Evolutionary conservation across 345 rosid genomes (phyloP).

Genomic region (Sonneratia alba): DNA sequence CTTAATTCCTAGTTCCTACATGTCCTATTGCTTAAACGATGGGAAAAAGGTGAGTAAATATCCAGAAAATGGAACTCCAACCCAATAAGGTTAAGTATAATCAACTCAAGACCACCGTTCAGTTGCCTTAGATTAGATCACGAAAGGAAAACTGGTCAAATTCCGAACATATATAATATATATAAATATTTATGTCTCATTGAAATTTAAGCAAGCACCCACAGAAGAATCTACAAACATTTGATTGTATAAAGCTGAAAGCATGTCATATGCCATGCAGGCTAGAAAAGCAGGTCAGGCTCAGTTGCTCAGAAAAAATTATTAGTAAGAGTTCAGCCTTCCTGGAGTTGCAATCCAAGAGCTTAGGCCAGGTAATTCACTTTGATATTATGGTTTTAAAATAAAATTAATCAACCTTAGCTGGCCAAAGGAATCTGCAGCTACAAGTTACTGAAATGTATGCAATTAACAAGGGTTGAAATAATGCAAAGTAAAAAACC

Average conservation of each 20-base stretch:
- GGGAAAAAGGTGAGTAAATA: background rate
- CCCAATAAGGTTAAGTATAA: too few species aligned
- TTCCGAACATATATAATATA: too few species aligned
- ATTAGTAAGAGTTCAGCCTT: background rate
- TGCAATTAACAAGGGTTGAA: background rate
- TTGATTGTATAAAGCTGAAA: too few species aligned
- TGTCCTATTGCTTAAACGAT: background rate
- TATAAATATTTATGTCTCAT: too few species aligned
- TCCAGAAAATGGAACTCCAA: too few species aligned
- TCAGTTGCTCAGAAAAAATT: background rate
- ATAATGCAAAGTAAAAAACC: background rate
- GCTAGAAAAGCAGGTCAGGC: background rate
- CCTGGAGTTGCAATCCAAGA: background rate
- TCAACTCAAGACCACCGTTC: too few species aligned
- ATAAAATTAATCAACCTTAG: background rate
- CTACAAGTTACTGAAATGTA: background rate
- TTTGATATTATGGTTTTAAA: background rate
- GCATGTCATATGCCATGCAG: too few species aligned
- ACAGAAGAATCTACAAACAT: too few species aligned
- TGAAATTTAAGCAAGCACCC: too few species aligned
- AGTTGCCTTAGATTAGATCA: too few species aligned
- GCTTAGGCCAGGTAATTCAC: background rate
- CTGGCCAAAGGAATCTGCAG: background rate
- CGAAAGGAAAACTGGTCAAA: too few species aligned
- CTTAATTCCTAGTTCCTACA: background rate